Evolutionary conservation across 1,284 basidiomycete genomes (phyloP).

Genomic region (Apiotrichum gracile): DNA sequence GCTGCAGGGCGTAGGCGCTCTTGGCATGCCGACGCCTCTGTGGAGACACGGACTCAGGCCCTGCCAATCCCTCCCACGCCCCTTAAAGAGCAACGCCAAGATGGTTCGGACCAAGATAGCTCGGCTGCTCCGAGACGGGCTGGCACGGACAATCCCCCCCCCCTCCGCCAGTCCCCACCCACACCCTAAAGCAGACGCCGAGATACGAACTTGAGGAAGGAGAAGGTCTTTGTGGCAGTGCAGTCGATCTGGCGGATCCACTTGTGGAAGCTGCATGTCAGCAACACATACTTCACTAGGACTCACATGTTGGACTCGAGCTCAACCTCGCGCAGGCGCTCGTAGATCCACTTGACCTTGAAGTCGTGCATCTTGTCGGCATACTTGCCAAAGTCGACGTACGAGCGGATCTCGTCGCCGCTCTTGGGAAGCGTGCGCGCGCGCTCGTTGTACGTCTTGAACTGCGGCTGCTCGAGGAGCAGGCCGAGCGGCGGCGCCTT

Average conservation of each 20-base stretch:
- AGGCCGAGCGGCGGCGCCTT: conserved; percentile 95
- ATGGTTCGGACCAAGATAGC: no score
- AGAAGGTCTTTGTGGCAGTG: conserved; percentile 19
- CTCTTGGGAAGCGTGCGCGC: conserved; percentile 11
- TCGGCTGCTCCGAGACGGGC: no score
- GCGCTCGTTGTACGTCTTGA: conserved; percentile 56
- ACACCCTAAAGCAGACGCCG: conserved; percentile 44
- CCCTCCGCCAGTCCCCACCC: not conserved
- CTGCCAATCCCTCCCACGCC: no score
- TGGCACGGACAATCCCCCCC: not conserved
- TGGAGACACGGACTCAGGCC: no score
- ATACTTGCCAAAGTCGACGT: conserved; percentile 66
- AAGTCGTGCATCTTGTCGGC: conserved; percentile 64
- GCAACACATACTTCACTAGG: not conserved
- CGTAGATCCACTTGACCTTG: conserved; percentile 77
- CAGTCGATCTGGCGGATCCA: conserved; percentile 44
- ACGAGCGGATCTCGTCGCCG: conserved; percentile 12
- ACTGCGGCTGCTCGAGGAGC: conserved; percentile 84
- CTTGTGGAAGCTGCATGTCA: conserved; percentile 36
- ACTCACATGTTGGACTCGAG: conserved; percentile 70
- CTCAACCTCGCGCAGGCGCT: conserved; percentile 75
- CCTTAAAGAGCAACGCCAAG: no score
- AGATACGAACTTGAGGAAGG: conserved; percentile 37
- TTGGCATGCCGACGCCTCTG: no score
- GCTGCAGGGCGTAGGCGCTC: no score